Percentiles rank a stretch among this genome's conserved stretches.
These are phyloP conservation scores for Azolla pinnata DNA, from an alignment of 75 land plant species.

Conservation along the genomic window DNA sequence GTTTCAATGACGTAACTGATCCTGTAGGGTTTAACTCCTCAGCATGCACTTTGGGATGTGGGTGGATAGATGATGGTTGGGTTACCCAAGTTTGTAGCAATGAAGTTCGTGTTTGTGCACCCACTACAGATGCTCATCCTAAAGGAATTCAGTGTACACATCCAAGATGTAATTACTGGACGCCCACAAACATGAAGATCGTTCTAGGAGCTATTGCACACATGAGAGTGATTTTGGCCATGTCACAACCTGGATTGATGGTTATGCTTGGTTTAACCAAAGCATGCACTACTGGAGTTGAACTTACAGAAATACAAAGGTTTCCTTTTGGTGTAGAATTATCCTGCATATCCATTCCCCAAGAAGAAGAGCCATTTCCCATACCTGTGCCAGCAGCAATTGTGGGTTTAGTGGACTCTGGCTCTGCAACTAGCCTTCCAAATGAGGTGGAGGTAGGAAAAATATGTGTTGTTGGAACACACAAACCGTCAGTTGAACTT, in stretches of 20 bases:
- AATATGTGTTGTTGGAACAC: constrained; percentile 80
- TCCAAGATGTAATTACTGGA: constrained; percentile 82
- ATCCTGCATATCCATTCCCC: constrained; percentile 88
- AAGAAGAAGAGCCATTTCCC: constrained; percentile 21
- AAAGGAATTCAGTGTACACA: constrained; percentile 40
- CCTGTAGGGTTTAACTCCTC: constrained; percentile 67
- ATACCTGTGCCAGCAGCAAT: constrained; percentile 24
- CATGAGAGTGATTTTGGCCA: constrained; percentile 41
- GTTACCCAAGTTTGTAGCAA: constrained; percentile 73
- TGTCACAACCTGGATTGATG: constrained; percentile 66
- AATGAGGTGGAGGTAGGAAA: constrained; percentile 33
- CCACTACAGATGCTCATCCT: constrained; percentile 67
- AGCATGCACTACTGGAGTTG: constrained; percentile 30
- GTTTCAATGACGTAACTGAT: constrained; percentile 80
- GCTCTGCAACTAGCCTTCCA: constrained; percentile 14
- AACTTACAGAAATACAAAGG: constrained; percentile 52
- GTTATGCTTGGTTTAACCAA: constrained; percentile 57
- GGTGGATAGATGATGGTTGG: constrained; percentile 60
- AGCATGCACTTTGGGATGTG: constrained; percentile 80
- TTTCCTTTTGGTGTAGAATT: constrained; percentile 53
- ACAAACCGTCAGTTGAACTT: constrained; percentile 89
- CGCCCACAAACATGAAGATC: constrained; percentile 38
- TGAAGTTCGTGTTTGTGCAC: constrained; percentile 71
- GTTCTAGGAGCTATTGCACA: constrained; percentile 26
- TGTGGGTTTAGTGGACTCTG: constrained; percentile 20